Evolutionary conservation across 345 rosid species (phyloP).

Genomic region (Lepidium didymum): DNA sequence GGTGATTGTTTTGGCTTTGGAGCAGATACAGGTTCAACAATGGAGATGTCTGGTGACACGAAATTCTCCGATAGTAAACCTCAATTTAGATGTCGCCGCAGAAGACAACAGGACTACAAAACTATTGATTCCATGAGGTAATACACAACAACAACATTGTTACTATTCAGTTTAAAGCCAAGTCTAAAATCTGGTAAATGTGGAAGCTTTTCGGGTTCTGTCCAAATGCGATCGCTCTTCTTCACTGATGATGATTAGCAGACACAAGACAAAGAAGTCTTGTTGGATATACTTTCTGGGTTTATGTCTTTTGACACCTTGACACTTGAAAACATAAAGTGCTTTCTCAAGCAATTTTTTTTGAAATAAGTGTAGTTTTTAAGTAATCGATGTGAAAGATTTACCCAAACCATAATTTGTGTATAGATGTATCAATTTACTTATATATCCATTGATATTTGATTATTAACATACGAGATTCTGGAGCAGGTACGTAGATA

Average conservation of each 20-base stretch:
- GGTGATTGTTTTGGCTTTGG: conserved; percentile 15
- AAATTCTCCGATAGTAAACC: conserved; percentile 65
- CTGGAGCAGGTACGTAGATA: neutral
- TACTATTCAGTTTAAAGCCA: neutral
- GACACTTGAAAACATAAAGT: neutral
- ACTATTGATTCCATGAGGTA: conserved; percentile 53
- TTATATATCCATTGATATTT: too few species aligned
- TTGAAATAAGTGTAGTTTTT: neutral
- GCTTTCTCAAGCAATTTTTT: neutral
- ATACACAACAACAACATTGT: neutral
- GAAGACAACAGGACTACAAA: conserved; percentile 72
- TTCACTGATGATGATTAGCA: neutral
- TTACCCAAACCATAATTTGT: neutral
- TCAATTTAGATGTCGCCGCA: conserved; percentile 77
- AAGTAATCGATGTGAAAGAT: neutral
- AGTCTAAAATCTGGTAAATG: neutral
- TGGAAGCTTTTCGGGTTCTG: neutral
- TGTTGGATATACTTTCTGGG: neutral
- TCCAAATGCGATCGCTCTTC: neutral
- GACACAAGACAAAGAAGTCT: neutral
- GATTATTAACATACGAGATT: too few species aligned
- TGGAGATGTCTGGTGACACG: conserved; percentile 70
- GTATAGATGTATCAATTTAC: neutral
- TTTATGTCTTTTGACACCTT: neutral
- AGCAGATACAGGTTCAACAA: conserved; percentile 48